These are phyloP conservation scores for Plectranthus barbatus DNA, from an alignment of 257 asterid genomes.

Conservation along the genomic window DNA sequence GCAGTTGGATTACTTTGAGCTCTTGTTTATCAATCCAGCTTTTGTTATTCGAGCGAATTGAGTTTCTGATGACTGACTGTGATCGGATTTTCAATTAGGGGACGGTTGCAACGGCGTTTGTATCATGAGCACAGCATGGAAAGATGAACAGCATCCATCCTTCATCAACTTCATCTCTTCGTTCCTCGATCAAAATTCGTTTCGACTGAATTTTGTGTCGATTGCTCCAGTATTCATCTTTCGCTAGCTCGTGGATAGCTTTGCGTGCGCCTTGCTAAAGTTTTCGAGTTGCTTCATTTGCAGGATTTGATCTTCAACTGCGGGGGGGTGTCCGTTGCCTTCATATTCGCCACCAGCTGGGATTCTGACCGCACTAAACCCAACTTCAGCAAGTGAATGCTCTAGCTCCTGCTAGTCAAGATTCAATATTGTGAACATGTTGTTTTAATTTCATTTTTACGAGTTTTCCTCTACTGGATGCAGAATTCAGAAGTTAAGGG, in stretches of 20 bases:
- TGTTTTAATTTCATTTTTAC: not conserved
- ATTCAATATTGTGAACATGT: not conserved
- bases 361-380: slow-evolving; percentile 26
- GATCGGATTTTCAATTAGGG: slow-evolving; percentile 7
- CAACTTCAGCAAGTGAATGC: slow-evolving; percentile 49
- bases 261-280: not conserved
- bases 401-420: not conserved
- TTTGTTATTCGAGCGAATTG: not conserved
- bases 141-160: slow-evolving; percentile 66
- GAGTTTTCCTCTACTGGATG: slow-evolving; percentile 11
- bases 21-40: not conserved
- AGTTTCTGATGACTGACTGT: not conserved
- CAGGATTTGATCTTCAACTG: slow-evolving; percentile 96
- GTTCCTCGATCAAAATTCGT: slow-evolving; percentile 70
- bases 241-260: slow-evolving; percentile 5
- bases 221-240: slow-evolving; percentile 66
- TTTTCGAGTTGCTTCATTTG: slow-evolving; percentile 17
- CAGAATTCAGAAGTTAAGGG: slow-evolving; percentile 71
- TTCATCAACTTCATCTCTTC: slow-evolving; percentile 73
- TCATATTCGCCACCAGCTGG: slow-evolving; percentile 70
- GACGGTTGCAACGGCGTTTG: slow-evolving; percentile 77
- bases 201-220: slow-evolving; percentile 52
- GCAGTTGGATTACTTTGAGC: not conserved
- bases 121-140: slow-evolving; percentile 80
- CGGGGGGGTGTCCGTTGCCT: slow-evolving; percentile 84